phyloP scores from a whole-genome alignment of 805 yeast genomes.

The Cyberlindnera amylophila region DNA sequence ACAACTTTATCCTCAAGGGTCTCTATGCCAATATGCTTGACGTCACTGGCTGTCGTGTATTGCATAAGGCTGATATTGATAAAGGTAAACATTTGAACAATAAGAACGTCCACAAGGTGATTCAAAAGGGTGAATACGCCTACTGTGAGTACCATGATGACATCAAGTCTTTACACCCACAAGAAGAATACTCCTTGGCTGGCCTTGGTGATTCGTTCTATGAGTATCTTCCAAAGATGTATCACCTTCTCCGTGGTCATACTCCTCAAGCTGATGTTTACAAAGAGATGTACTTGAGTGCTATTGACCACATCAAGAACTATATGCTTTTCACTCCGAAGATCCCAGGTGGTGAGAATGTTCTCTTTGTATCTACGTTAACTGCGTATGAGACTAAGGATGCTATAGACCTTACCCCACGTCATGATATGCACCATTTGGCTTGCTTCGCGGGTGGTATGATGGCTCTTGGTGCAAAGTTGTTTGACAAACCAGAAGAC shows the following conservation, averaged over 20 bases:
- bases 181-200: constrained; percentile 33
- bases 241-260: constrained; percentile 38
- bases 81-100: constrained; percentile 32
- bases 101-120: constrained; percentile 35
- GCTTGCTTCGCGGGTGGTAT: constrained; percentile 54
- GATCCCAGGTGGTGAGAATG: constrained; percentile 37
- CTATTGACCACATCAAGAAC: constrained; percentile 36
- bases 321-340: constrained; percentile 43
- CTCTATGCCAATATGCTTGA: constrained; percentile 44
- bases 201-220: constrained; percentile 44
- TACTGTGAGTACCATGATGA: constrained; percentile 32
- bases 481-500: constrained; percentile 35
- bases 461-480: constrained; percentile 43
- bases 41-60: constrained; percentile 45
- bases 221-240: constrained; percentile 47
- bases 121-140: constrained; percentile 28
- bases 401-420: constrained; percentile 19
- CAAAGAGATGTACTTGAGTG: constrained; percentile 32
- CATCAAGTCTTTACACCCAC: constrained; percentile 13
- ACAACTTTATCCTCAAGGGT: constrained; percentile 36
- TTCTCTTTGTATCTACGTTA: constrained; percentile 29
- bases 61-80: constrained; percentile 28
- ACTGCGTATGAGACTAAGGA: constrained; percentile 24
- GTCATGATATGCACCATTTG: constrained; percentile 42
- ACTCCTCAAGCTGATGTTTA: constrained; percentile 27